Evolutionary conservation across 768 basidiomycete species (phyloP), one percentile per base, ranked within the genome.

Genomic region (Panaeolus cyanescens): DNA sequence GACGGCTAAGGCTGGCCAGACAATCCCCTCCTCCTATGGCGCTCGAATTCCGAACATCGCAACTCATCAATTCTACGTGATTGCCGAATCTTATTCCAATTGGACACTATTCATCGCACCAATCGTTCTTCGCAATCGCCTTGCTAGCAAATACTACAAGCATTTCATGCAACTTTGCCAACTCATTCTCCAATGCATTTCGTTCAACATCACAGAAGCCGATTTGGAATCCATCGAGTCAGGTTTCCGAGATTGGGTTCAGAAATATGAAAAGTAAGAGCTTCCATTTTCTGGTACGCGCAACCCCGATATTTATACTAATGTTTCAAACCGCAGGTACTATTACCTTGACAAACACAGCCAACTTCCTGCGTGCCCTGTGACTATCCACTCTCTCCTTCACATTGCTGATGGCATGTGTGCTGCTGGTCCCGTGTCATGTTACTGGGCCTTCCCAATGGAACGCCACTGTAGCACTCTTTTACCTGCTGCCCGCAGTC

Each of bases 371-470:
- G 58, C 68, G 0, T 79, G 77, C 56, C 68, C 74, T 0, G 54
- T 74, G 1, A 72, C 72, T 0, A 59, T 75, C 22, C 78, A 79
- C 58, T 65, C 63, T 5, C 66, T 80, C 57, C 76, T 65, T 0
- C 73, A 71, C 37, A 45, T 76, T 56, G 59, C 65, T 9, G 62
- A 71, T 37, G 61, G 66, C 32, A 76, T 77, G 31, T 45, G 63
- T 0, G 25, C 30, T n/a, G 66, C 66, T 56, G 76, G 73, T 2
- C 75, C 76, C 15, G 61, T 67, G 0, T 75, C 74, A 67, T 39
- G 65, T 0, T 70, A 62, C 15, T 77, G 78, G 78, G 69, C 76
- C 5, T 80, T 78, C 63, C 68, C 71, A 0, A 77, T 77, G 70
- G 79, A 80, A 62, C 67, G 75, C 3, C 77, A 72, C 58, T 79